Percentiles rank a stretch among this genome's conserved stretches.
Conservation (phyloP, 257 asterid genomes). For the Orobanche coerulescens region DNA sequence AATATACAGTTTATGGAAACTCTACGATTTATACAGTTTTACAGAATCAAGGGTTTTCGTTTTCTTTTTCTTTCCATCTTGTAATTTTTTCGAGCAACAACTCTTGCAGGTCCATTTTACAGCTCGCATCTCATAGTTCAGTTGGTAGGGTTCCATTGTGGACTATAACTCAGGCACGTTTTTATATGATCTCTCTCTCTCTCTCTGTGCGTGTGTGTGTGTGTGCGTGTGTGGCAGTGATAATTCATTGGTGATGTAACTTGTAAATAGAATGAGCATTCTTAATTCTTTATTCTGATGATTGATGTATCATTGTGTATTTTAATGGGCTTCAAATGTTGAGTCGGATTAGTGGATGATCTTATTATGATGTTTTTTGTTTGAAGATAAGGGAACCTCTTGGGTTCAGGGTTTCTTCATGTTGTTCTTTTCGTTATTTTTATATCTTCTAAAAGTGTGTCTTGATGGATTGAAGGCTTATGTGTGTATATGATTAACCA, state of each 20-base stretch:
- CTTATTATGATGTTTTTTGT: background rate
- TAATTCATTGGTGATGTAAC: constrained; percentile 7
- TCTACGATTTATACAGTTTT: constrained; percentile 6
- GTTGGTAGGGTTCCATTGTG: constrained; percentile 41
- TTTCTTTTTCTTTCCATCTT: background rate
- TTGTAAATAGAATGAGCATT: background rate
- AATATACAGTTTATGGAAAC: background rate
- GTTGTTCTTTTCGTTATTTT: background rate
- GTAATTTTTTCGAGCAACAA: constrained; percentile 3
- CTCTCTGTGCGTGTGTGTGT: background rate
- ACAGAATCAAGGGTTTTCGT: constrained; percentile 22
- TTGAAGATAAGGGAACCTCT: background rate
- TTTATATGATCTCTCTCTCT: too few species aligned
- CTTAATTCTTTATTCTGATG: background rate
- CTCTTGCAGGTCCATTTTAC: constrained; percentile 56
- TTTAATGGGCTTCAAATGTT: constrained; percentile 15
- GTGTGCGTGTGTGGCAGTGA: background rate
- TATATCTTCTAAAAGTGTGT: background rate
- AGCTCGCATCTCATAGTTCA: constrained; percentile 50
- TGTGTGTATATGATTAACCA: background rate
- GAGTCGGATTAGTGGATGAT: constrained; percentile 15
- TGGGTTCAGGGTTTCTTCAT: constrained; percentile 3
- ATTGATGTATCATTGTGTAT: constrained; percentile 7
- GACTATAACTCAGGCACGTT: constrained; percentile 58
- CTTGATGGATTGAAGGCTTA: background rate